These are phyloP conservation scores for Dendryphion nanum DNA, from an alignment of 2,329 filamentous ascomycete genomes.

Conservation along the genomic window DNA sequence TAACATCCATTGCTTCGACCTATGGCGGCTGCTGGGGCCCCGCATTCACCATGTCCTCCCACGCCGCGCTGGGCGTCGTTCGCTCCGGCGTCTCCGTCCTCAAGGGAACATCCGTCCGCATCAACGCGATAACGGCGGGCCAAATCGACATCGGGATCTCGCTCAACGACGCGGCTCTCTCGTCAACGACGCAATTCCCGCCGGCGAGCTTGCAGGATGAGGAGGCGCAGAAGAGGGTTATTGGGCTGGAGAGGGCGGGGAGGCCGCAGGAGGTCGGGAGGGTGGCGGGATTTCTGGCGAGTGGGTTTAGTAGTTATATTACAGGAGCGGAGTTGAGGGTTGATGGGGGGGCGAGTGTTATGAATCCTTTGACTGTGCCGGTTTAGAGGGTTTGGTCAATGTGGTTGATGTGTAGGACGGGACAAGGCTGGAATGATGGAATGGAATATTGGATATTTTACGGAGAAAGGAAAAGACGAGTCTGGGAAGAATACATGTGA, in stretches of 20 bases:
- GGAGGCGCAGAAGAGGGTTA: conserved; percentile 48
- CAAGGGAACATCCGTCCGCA: conserved; percentile 58
- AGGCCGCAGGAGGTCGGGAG: conserved; percentile 58
- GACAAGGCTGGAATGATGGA: neutral
- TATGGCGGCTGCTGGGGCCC: conserved; percentile 61
- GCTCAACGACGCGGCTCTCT: conserved; percentile 41
- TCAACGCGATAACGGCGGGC: conserved; percentile 54
- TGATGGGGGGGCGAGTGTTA: conserved; percentile 55
- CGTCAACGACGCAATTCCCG: conserved; percentile 56
- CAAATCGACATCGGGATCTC: conserved; percentile 49
- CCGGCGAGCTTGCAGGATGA: conserved; percentile 54
- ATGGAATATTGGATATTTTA: conserved; percentile 1
- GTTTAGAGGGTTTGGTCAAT: conserved; percentile 19
- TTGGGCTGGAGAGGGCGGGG: conserved; percentile 60
- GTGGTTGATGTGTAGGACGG: neutral
- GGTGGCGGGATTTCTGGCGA: conserved; percentile 62
- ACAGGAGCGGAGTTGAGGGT: conserved; percentile 62
- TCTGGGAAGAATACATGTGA: neutral
- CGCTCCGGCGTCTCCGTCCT: conserved; percentile 56
- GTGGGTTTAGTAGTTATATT: conserved; percentile 62
- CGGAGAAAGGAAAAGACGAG: conserved; percentile 1
- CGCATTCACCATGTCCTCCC: conserved; percentile 59
- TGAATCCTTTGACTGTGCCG: conserved; percentile 41
- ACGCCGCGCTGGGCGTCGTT: conserved; percentile 62
- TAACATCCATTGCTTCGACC: conserved; percentile 56